Conservation (phyloP, 306 rosid genomes). For the Gastrolobium villosum region DNA sequence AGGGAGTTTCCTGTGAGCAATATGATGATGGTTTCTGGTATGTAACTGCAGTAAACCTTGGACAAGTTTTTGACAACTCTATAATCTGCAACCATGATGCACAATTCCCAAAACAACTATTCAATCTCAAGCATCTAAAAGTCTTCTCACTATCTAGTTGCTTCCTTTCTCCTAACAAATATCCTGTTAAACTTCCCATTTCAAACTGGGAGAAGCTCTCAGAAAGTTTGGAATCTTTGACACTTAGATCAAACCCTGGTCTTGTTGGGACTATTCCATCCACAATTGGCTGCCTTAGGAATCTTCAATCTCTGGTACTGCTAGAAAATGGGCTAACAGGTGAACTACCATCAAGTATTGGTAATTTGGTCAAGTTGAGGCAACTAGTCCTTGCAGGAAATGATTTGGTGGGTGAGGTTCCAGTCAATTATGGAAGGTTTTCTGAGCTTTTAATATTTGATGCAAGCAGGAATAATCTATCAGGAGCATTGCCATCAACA, state of each 20-base stretch:
- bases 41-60: slow-evolving; percentile 53
- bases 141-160: slow-evolving; percentile 56
- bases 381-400: slow-evolving; percentile 61
- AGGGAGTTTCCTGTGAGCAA: slow-evolving; percentile 68
- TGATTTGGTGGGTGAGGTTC: slow-evolving; percentile 52
- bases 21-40: slow-evolving; percentile 64
- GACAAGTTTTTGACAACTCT: slow-evolving; percentile 63
- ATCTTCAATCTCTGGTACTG: slow-evolving; percentile 59
- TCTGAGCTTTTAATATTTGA: slow-evolving; percentile 59
- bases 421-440: slow-evolving; percentile 48
- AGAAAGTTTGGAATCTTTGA: slow-evolving; percentile 59
- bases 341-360: slow-evolving; percentile 52
- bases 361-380: slow-evolving; percentile 50
- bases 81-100: slow-evolving; percentile 48
- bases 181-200: slow-evolving; percentile 56
- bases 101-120: slow-evolving; percentile 52
- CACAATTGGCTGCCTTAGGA: slow-evolving; percentile 52
- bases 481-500: slow-evolving; percentile 52
- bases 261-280: slow-evolving; percentile 63
- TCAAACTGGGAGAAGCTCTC: slow-evolving; percentile 58
- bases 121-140: slow-evolving; percentile 62
- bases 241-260: slow-evolving; percentile 63
- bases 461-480: slow-evolving; percentile 58
- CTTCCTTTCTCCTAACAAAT: slow-evolving; percentile 48
- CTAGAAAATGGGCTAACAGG: slow-evolving; percentile 59